These are phyloP conservation scores for Kwoniella dejecticola DNA, from an alignment of 768 basidiomycete genomes.

Conservation along the genomic window DNA sequence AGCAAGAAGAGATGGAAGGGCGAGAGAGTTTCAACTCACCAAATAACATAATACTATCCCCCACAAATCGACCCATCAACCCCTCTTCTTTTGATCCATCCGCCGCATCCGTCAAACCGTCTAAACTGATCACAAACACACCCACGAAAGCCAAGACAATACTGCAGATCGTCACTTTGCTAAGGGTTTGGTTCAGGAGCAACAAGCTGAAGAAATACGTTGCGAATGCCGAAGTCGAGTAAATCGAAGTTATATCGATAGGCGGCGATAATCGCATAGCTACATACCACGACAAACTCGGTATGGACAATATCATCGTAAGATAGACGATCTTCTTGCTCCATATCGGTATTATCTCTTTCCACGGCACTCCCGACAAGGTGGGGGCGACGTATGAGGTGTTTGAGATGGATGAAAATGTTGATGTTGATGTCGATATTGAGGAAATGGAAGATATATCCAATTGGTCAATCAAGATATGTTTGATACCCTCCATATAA, in stretches of 20 bases:
- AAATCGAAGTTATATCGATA: slow-evolving; percentile 77
- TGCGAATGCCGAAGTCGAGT: slow-evolving; percentile 90
- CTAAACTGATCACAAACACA: slow-evolving; percentile 78
- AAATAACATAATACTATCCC: slow-evolving; percentile 52
- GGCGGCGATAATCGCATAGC: slow-evolving; percentile 60
- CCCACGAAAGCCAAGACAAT: slow-evolving; percentile 80
- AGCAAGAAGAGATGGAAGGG: too few species aligned
- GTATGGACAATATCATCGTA: slow-evolving; percentile 48
- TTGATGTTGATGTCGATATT: too few species aligned
- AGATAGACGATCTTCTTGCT: slow-evolving; percentile 32
- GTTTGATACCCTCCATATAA: slow-evolving; percentile 62
- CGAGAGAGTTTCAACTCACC: slow-evolving; percentile 46
- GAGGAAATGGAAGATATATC: neutral
- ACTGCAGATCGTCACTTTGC: slow-evolving; percentile 71
- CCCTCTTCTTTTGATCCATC: slow-evolving; percentile 44
- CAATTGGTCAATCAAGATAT: slow-evolving; percentile 58
- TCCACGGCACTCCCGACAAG: too few species aligned
- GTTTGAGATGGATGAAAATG: too few species aligned
- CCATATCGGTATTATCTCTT: slow-evolving; percentile 24
- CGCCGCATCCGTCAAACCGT: slow-evolving; percentile 46
- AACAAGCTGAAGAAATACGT: slow-evolving; percentile 80
- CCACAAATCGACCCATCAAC: slow-evolving; percentile 28
- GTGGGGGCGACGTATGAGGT: too few species aligned
- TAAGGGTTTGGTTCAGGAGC: slow-evolving; percentile 59
- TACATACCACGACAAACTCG: slow-evolving; percentile 49